Conservation (phyloP, 2,329 filamentous ascomycete species). For the Septoria petroselini region DNA sequence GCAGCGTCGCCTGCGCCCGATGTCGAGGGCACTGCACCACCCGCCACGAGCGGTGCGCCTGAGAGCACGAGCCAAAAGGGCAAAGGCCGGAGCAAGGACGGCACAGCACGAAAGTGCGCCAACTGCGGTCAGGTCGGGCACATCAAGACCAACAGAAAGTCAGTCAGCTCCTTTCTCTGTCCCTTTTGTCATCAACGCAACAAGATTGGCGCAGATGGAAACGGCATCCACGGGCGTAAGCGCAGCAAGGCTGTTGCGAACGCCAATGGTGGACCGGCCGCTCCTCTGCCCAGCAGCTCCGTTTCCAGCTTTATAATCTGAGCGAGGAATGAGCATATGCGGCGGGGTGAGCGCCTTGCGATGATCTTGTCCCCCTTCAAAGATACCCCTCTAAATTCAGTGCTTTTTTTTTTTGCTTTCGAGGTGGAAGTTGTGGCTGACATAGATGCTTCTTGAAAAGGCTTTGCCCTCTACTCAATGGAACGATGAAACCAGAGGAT, state of each 20-base stretch:
- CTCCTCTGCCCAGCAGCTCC: conserved; percentile 15
- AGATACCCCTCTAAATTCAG: neutral
- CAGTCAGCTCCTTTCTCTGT: conserved; percentile 40
- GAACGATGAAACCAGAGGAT: conserved; percentile 52
- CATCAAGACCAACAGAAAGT: conserved; percentile 99
- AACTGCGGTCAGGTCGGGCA: conserved; percentile 96
- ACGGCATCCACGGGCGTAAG: conserved; percentile 22
- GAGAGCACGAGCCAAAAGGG: conserved; percentile 33
- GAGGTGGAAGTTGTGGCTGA: conserved; percentile 22
- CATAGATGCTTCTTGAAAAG: conserved; percentile 46
- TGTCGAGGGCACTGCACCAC: conserved; percentile 43
- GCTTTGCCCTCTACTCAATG: conserved; percentile 81
- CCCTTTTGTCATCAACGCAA: conserved; percentile 20
- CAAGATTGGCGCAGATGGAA: conserved; percentile 15
- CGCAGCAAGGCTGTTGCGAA: conserved; percentile 13
- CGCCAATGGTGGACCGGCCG: conserved; percentile 21
- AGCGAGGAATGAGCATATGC: conserved; percentile 6
- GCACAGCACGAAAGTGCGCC: conserved; percentile 80
- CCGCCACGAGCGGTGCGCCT: conserved; percentile 20
- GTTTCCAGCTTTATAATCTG: conserved; percentile 28
- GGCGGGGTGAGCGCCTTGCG: neutral
- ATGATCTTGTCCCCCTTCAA: neutral
- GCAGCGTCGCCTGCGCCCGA: conserved; percentile 45
- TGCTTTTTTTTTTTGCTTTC: conserved; percentile 17
- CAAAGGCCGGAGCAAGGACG: conserved; percentile 58